These are phyloP conservation scores for Thraustotheca clavata DNA, from an alignment of 352 stramenopile species.

Conservation along the genomic window DNA sequence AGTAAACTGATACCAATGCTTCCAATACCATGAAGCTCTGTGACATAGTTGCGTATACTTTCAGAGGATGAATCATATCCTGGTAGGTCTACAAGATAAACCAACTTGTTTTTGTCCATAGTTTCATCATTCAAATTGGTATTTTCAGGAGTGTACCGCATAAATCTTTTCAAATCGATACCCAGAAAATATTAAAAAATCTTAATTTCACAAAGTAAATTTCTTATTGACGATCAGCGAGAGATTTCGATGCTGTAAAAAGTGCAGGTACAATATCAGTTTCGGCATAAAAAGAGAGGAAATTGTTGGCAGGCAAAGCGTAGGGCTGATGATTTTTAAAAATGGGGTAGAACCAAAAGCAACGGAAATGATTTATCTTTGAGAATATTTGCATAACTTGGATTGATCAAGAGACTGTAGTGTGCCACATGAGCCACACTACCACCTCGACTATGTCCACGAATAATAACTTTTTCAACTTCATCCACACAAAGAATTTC, in stretches of 20 bases:
- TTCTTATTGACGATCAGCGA: not conserved
- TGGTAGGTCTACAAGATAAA: not conserved
- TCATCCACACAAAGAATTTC: not conserved
- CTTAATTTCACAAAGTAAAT: not conserved
- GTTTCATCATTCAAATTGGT: no score
- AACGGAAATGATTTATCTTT: not conserved
- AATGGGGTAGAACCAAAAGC: conserved; percentile 9
- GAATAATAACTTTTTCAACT: not conserved
- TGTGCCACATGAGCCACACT: conserved; percentile 8
- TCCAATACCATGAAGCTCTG: not conserved
- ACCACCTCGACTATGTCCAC: conserved; percentile 5
- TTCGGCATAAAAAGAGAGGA: not conserved
- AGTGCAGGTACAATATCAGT: not conserved
- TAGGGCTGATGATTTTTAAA: not conserved
- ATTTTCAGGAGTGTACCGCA: not conserved
- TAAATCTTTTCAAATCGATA: not conserved
- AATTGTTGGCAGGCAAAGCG: not conserved
- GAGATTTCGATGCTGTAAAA: not conserved
- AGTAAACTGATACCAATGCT: not conserved
- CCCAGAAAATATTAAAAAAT: not conserved
- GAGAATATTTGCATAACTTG: conserved; percentile 2
- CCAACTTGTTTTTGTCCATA: not conserved
- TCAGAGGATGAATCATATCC: not conserved
- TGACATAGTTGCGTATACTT: not conserved
- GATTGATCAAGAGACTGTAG: not conserved